A percentile compares a stretch with the other conserved stretches of the same genome.
These are phyloP conservation scores for Diplosphaera chodatii DNA, from an alignment of 139 green algal species.

Conservation along the genomic window DNA sequence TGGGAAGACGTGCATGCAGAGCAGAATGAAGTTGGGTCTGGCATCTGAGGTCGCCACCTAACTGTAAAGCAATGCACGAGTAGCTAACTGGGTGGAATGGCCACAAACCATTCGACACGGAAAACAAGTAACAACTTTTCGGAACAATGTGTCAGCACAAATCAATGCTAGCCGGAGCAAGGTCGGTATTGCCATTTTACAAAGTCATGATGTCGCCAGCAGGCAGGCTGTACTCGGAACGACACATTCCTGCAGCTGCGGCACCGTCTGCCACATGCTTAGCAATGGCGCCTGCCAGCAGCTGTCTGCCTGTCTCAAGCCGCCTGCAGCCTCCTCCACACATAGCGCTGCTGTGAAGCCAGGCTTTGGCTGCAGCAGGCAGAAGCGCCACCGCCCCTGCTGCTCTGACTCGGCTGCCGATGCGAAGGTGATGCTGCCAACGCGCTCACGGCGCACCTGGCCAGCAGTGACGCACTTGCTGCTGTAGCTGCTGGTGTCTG, in stretches of 20 bases:
- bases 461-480: too few relatives aligned
- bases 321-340: conserved; percentile 4
- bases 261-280: neutral
- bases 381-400: conserved; percentile 22
- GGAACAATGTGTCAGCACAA: too few relatives aligned
- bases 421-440: neutral
- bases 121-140: too few relatives aligned
- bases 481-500: too few relatives aligned
- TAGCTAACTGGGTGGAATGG: too few relatives aligned
- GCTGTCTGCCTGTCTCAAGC: neutral
- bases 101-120: too few relatives aligned
- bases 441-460: neutral
- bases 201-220: neutral
- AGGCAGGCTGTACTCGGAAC: neutral
- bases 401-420: neutral
- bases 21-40: too few relatives aligned
- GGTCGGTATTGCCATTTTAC: too few relatives aligned
- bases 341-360: conserved; percentile 27
- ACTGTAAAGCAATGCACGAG: too few relatives aligned
- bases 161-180: too few relatives aligned
- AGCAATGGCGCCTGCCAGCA: neutral
- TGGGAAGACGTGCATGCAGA: too few relatives aligned
- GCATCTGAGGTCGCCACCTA: too few relatives aligned
- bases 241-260: neutral
- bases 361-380: conserved; percentile 20